phyloP scores from a whole-genome alignment of 768 basidiomycete genomes.

The Jaapia argillacea region DNA sequence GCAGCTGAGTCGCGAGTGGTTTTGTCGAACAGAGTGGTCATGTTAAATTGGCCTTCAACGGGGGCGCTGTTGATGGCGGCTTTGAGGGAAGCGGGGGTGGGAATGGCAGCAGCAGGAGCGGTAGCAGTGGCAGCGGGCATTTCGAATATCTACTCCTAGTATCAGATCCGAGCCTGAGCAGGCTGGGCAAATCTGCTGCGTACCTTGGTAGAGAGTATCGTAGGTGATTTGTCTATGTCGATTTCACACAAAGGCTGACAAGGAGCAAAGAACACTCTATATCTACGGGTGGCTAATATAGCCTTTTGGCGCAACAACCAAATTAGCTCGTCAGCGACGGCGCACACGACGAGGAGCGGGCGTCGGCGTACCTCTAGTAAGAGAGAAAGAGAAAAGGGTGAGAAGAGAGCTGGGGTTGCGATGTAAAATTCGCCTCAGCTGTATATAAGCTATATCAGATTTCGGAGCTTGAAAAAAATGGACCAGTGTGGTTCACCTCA shows the following conservation, averaged over 20 bases:
- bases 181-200: too few species aligned
- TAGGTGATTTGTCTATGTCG: conserved; percentile 22
- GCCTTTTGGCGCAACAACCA: not conserved
- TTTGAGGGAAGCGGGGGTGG: conserved; percentile 67
- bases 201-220: conserved; percentile 33
- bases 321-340: conserved; percentile 6
- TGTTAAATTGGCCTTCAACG: conserved; percentile 56
- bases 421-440: not conserved
- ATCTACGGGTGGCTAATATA: conserved; percentile 22
- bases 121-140: conserved; percentile 79
- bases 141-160: conserved; percentile 41
- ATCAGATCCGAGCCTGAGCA: not conserved
- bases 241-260: conserved; percentile 39
- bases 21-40: conserved; percentile 82
- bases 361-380: conserved; percentile 9
- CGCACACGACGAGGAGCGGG: conserved; percentile 1
- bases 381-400: conserved; percentile 25
- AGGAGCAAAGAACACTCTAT: conserved; percentile 61
- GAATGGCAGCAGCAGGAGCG: conserved; percentile 39
- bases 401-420: conserved; percentile 20
- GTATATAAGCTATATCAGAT: not conserved
- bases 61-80: conserved; percentile 32
- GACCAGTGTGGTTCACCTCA: too few species aligned
- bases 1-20: conserved; percentile 66
- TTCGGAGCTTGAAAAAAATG: conserved; percentile 1